These are phyloP conservation scores for Neurospora sp. DNA, from an alignment of 495 filamentous ascomycete species.

Conservation along the genomic window DNA sequence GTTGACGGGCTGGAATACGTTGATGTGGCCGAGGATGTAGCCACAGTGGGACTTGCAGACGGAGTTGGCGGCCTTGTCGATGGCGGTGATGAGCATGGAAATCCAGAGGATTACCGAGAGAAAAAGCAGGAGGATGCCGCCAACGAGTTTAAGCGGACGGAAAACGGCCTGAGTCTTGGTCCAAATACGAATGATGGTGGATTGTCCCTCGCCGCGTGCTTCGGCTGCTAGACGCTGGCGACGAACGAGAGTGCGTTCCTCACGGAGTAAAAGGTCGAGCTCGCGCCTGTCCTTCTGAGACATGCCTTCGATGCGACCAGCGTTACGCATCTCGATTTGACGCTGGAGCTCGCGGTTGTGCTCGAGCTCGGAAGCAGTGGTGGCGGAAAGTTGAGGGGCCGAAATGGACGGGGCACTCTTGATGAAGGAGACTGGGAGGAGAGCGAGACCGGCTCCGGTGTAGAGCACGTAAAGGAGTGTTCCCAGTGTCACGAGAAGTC, in stretches of 20 bases:
- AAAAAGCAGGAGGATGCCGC: conserved; percentile 65
- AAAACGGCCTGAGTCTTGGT: conserved; percentile 65
- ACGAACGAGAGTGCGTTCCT: conserved; percentile 85
- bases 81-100: conserved; percentile 88
- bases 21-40: conserved; percentile 84
- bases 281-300: conserved; percentile 79
- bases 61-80: conserved; percentile 94
- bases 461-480: conserved; percentile 79
- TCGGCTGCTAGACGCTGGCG: conserved; percentile 81
- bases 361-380: conserved; percentile 68
- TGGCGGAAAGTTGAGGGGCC: conserved; percentile 60
- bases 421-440: conserved; percentile 82
- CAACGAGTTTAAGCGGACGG: conserved; percentile 76
- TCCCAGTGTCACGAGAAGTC: conserved; percentile 75
- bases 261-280: conserved; percentile 72
- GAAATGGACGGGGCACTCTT: conserved; percentile 80
- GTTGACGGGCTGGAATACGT: conserved; percentile 92
- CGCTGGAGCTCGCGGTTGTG: conserved; percentile 83
- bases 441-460: conserved; percentile 77
- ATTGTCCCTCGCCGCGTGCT: conserved; percentile 59
- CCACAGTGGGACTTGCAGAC: conserved; percentile 84
- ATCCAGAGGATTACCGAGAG: conserved; percentile 67
- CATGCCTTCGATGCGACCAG: conserved; percentile 62
- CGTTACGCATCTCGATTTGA: conserved; percentile 78
- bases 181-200: conserved; percentile 60